Base-by-base conservation (phyloP, 495 filamentous ascomycete species). In the Clavariopsis aquatica region DNA sequence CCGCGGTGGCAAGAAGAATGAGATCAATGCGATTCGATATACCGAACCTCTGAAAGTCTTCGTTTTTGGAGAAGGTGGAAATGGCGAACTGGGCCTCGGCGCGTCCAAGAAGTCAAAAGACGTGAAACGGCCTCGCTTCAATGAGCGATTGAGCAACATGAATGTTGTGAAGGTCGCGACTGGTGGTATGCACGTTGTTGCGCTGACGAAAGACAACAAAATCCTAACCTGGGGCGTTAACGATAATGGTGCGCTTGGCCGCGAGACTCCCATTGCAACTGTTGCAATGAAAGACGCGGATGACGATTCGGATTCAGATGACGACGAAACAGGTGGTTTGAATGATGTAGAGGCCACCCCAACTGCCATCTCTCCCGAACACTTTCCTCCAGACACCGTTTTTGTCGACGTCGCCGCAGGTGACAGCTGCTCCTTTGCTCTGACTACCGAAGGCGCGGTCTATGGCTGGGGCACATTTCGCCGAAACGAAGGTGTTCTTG, bases 201-300 rank as follows among this genome's bases (percentile, higher is more conserved):
- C 84, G 9, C 78, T 91, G 1, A 89, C 88, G 13, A 72, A 80
- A 8, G 83, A 89, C 64, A 87, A 87, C 71, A 79, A 79, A 65
- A 82, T 91, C 52, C 76, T 86, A 34, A 87, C 86, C 1, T 91
- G 88, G 88, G 88, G 88, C 61, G 85, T 88, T 59, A 91, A 90
- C 65, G 84, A 88, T 64, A 79, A 87, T 60, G 82, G 83, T 49
- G 86, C 86, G 26, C 78, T 91, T 17, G 88, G 88, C 12, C 81
- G 88, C 36, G 79, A 83, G 60, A 87, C 87, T 9, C 71, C 76
- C 36, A 79, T 80, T 73, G 80, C 79, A 15, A 79, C 78, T n/a
- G 85, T 79, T 36, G 64, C 65, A 45, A 78, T 89, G 63, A 84
- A 81, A 61, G 85, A 91, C 59, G 80, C 78, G 15, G 83, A 86